These are phyloP conservation scores for Stephania cephalantha DNA, from an alignment of 164 flowering plant genomes.

Conservation along the genomic window DNA sequence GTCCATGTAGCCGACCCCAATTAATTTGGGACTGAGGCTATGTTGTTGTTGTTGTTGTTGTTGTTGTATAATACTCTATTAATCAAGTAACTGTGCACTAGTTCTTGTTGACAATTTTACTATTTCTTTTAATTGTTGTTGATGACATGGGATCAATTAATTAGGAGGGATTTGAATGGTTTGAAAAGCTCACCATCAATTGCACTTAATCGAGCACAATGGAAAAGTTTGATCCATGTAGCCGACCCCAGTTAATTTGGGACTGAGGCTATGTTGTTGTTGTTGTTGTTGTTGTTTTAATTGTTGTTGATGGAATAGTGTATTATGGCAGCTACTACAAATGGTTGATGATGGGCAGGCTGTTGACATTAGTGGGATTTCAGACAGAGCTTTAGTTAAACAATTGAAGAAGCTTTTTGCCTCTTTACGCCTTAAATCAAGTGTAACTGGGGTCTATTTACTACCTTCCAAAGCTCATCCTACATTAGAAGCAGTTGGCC, in stretches of 20 bases:
- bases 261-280: too few species aligned
- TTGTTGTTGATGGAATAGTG: background rate
- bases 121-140: background rate
- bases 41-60: too few species aligned
- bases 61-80: background rate
- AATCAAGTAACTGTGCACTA: background rate
- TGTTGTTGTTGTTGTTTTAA: too few species aligned
- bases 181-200: too few species aligned
- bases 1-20: too few species aligned
- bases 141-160: too few species aligned
- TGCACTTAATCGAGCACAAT: too few species aligned
- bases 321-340: conserved; percentile 55
- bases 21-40: too few species aligned
- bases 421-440: conserved; percentile 59
- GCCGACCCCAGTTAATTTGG: too few species aligned
- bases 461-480: conserved; percentile 44
- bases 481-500: conserved; percentile 64
- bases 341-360: conserved; percentile 97
- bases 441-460: conserved; percentile 46
- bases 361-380: conserved; percentile 74
- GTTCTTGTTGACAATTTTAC: background rate
- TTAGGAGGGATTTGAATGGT: too few species aligned
- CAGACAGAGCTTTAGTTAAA: conserved; percentile 54
- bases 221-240: too few species aligned
- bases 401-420: conserved; percentile 57